Evolutionary conservation across 2,329 filamentous ascomycete genomes (phyloP), one percentile per base, ranked within the genome.

Genomic region (Colletotrichum lini): DNA sequence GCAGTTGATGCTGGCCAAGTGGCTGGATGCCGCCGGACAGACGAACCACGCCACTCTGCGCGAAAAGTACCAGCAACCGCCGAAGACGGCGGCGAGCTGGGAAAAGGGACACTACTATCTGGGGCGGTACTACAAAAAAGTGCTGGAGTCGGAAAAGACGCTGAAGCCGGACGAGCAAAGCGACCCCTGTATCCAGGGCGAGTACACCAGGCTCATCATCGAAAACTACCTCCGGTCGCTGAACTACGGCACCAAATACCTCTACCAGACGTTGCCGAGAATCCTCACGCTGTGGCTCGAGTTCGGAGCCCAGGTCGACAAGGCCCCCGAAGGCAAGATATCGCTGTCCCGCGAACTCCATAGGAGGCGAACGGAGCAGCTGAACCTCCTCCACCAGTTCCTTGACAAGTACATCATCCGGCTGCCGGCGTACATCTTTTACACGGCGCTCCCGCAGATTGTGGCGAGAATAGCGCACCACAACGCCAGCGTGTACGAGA

Each of bases 101-200:
- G 96, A 99, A 79, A 98, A 98, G 81, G 95, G 94, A 0, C 96
- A 98, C 79, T 99, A 98, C 80, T 98, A 98, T 80, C 88, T 99
- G 12, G 96, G 96, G 6, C 94, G 96, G 57, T 95, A 98, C 81
- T 99, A 99, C 87, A 97, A 98, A 80, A 99, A 98, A 81, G 89
- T 98, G 4, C 85, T 98, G 3, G 96, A 98, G 77, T 94, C 94
- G 0, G 95, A 98, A 80, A 95, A 94, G 80, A 85, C 88, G 2
- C 89, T 97, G 63, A 91, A 92, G 47, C 85, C 89, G 21, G 89
- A 92, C 38, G 95, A 95, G 73, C 95, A 98, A 80, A 91, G 89
- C 52, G 92, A 95, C 65, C 86, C 89, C 70, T 95, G 91, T 76
- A 82, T 96, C 66, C 93, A 90, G 13, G 97, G 96, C 49, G 95